These are phyloP conservation scores for Pichia sp. DNA, from an alignment of 1,139 yeast species.

Conservation along the genomic window DNA sequence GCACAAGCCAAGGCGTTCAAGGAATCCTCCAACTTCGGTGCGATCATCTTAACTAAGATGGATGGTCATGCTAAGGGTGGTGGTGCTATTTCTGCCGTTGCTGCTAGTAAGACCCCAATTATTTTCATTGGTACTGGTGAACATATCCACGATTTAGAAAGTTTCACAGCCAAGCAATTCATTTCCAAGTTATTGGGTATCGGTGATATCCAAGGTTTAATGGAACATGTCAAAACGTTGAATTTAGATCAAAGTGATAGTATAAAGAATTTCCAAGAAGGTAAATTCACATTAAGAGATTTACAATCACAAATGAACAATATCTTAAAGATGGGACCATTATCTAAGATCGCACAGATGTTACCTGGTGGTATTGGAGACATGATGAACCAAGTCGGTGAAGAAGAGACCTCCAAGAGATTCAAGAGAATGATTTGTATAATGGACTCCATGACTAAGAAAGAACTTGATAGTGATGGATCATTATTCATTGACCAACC, in stretches of 20 bases:
- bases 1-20: constrained; percentile 93
- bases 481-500: constrained; percentile 79
- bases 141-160: constrained; percentile 90
- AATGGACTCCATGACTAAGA: constrained; percentile 94
- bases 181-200: constrained; percentile 89
- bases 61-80: constrained; percentile 99
- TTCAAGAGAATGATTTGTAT: constrained; percentile 89
- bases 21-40: constrained; percentile 90
- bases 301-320: constrained; percentile 95
- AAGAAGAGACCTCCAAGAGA: constrained; percentile 81
- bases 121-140: constrained; percentile 98
- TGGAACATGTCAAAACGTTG: constrained; percentile 90
- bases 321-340: constrained; percentile 94
- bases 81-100: constrained; percentile 99
- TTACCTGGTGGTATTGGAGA: constrained; percentile 90
- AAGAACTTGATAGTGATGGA: constrained; percentile 92
- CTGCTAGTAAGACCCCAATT: constrained; percentile 96
- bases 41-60: constrained; percentile 93
- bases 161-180: constrained; percentile 87
- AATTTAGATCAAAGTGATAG: constrained; percentile 92
- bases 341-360: constrained; percentile 92
- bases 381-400: constrained; percentile 84
- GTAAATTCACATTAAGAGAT: constrained; percentile 89
- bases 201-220: constrained; percentile 91
- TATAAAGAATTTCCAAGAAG: constrained; percentile 91